Percentiles rank a stretch among this genome's conserved stretches.
These are phyloP conservation scores for Tylopilus sp. DNA, from an alignment of 768 basidiomycete species.

Conservation along the genomic window DNA sequence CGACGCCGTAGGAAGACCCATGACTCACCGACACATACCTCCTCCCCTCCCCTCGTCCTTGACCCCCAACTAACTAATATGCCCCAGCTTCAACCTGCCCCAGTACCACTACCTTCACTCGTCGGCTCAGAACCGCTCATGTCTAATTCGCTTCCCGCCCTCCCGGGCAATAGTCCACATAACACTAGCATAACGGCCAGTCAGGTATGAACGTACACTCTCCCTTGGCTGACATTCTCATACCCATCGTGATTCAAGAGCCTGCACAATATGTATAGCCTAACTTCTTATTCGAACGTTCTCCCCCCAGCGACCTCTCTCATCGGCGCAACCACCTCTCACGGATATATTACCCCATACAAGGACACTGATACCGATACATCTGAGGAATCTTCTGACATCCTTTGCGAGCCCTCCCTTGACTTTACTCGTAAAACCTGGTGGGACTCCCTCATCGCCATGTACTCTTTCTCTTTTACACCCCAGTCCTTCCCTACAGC, in stretches of 20 bases:
- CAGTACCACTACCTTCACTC: constrained; percentile 1
- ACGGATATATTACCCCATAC: constrained; percentile 8
- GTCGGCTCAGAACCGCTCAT: constrained; percentile 7
- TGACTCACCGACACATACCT: neutral
- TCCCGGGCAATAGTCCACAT: constrained; percentile 9
- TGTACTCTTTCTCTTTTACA: constrained; percentile 43
- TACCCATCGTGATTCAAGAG: constrained; percentile 23
- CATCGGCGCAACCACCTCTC: neutral
- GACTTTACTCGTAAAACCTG: constrained; percentile 69
- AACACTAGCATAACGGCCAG: constrained; percentile 14
- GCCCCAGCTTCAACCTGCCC: constrained; percentile 12
- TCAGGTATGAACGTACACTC: constrained; percentile 31
- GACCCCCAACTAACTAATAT: constrained; percentile 27
- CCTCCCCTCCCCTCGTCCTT: constrained; percentile 8
- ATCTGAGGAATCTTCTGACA: constrained; percentile 18
- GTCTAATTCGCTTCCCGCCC: constrained; percentile 7
- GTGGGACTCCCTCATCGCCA: constrained; percentile 68
- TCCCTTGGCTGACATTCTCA: constrained; percentile 20
- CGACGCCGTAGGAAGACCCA: constrained; percentile 21
- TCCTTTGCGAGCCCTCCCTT: constrained; percentile 57
- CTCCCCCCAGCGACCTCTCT: neutral
- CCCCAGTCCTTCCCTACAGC: constrained; percentile 30
- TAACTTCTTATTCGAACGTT: constrained; percentile 5
- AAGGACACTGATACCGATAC: constrained; percentile 12
- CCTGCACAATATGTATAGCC: constrained; percentile 4